phyloP scores from a whole-genome alignment of 306 rosid genomes.

The Cicer cuneatum region DNA sequence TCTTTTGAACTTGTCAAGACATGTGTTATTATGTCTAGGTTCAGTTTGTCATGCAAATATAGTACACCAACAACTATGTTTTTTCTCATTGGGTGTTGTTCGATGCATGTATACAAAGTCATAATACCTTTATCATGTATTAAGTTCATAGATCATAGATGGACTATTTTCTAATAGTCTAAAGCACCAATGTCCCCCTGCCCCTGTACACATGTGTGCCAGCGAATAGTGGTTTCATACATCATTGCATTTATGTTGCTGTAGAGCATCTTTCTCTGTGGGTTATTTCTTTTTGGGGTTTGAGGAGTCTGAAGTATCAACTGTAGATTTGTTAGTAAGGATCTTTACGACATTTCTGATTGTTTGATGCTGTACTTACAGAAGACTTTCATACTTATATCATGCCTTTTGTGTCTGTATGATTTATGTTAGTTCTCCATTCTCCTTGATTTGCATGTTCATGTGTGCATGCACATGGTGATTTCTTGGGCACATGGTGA shows the following conservation, averaged over 20 bases:
- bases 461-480: slow-evolving; percentile 19
- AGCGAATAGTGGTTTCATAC: neutral
- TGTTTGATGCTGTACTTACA: neutral
- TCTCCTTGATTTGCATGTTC: slow-evolving; percentile 18
- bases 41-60: neutral
- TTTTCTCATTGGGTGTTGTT: neutral
- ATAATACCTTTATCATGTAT: neutral
- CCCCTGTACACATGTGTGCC: neutral
- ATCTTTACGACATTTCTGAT: slow-evolving; percentile 11
- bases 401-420: slow-evolving; percentile 30
- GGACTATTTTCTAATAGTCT: neutral
- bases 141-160: neutral
- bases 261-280: slow-evolving; percentile 22
- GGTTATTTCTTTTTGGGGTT: slow-evolving; percentile 21
- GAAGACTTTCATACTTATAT: neutral
- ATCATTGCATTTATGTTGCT: slow-evolving; percentile 2
- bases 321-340: slow-evolving; percentile 14
- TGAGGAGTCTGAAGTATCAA: slow-evolving; percentile 17
- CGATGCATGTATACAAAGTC: neutral
- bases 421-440: slow-evolving; percentile 23
- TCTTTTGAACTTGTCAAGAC: neutral
- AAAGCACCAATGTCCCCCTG: neutral
- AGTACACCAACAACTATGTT: neutral
- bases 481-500: slow-evolving; percentile 4
- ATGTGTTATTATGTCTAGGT: neutral